Conservation (phyloP, 805 yeast species). For the Starmera quercuum region DNA sequence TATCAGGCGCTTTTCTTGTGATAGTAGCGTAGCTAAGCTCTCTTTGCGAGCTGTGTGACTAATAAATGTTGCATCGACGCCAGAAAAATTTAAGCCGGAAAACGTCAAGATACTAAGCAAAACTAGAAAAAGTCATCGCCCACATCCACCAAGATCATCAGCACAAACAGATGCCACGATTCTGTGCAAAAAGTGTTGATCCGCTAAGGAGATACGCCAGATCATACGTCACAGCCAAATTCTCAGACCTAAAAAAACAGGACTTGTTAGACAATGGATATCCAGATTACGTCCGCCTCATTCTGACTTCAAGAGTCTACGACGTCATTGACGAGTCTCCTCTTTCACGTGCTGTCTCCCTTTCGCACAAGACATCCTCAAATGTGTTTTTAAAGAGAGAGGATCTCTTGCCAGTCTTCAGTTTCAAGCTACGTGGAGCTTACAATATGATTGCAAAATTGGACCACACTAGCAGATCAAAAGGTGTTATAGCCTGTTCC, state of each 20-base stretch:
- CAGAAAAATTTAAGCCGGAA: too few relatives aligned
- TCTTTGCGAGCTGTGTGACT: too few relatives aligned
- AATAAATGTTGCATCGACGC: too few relatives aligned
- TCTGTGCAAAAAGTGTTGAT: too few relatives aligned
- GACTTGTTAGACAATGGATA: conserved; percentile 55
- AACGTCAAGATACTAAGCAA: too few relatives aligned
- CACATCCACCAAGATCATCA: too few relatives aligned
- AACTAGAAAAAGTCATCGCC: too few relatives aligned
- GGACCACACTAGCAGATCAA: conserved; percentile 45
- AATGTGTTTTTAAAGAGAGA: conserved; percentile 81
- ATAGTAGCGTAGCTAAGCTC: too few relatives aligned
- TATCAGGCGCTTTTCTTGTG: too few relatives aligned
- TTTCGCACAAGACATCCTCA: conserved; percentile 70
- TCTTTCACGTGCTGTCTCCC: conserved; percentile 61
- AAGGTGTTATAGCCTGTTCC: conserved; percentile 95
- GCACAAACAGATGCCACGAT: too few relatives aligned
- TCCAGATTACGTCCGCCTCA: conserved; percentile 92
- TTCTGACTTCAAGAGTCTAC: conserved; percentile 86
- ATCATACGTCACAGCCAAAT: conserved; percentile 4
- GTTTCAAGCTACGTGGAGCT: conserved; percentile 96
- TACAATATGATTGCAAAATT: conserved; percentile 93
- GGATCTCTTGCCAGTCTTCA: conserved; percentile 89
- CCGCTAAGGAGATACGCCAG: background rate
- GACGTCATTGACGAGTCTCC: conserved; percentile 94
- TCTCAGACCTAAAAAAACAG: conserved; percentile 23